Base-by-base conservation (phyloP, 2,329 filamentous ascomycete species). In the Hypoxylon sp. region DNA sequence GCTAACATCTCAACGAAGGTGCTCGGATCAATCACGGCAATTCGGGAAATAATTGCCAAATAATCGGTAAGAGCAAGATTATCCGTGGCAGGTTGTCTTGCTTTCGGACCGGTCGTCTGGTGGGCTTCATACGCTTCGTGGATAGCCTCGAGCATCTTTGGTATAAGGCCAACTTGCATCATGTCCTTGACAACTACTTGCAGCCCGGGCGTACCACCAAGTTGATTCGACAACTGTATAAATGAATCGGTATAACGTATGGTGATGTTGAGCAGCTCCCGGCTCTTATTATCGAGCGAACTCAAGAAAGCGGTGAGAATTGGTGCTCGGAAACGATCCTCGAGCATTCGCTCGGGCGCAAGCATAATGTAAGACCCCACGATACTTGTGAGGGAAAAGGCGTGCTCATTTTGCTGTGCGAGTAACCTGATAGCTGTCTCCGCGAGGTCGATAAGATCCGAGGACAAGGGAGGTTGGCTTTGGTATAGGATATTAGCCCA, bases 11-110 rank as follows among this genome's bases (percentile, higher is more conserved):
- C 76, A 3, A 86, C 74, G 60, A 96, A 88, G 2, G 89, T 75
- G 2, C 72, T 72, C 1, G 92, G 90, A 26, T 88, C 88, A 1
- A 86, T 85, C 2, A 96, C 74, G 0, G 87, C 83, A 11, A 97
- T 80, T 1, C 92, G 87, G 2, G 90, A 87, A 2, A 99, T 78
- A 2, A 97, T 84, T 3, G 84, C 82, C 65, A 96, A 88, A 69
- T 96, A 96, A 67, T 96, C 90, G 0, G 89, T 89, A 66, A 96
- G 86, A 1, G 89, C 86, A 7, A 91, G 80, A 8, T 86, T 84
- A 62, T 88, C 87, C 23, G 97, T 81, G 20, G 83, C 82, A 29
- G 86, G 81, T 13, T 83, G 78, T 60, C 81, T 88, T 17, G 81
- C 81, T 64, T 90, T 89, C 0, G 93, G 92, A 0, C 94, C 93